Conservation (phyloP, 2,329 filamentous ascomycete species). For the Ceratocystis huliohia region DNA sequence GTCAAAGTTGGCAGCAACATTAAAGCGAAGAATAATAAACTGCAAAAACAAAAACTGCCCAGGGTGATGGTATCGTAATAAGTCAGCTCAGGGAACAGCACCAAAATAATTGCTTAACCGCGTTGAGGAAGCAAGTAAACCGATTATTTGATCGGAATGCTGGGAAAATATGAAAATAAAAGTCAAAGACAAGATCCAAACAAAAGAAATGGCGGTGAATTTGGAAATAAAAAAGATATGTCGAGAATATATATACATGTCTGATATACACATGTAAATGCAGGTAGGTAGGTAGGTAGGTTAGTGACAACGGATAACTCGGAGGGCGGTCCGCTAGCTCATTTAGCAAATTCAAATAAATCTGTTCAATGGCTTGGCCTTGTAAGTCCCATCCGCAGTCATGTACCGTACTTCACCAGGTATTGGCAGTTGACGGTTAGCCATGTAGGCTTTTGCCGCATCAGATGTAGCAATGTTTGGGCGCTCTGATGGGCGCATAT, state of each 20-base stretch:
- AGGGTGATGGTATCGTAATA: neutral
- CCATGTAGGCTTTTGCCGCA: neutral
- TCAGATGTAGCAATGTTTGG: neutral
- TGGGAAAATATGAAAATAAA: neutral
- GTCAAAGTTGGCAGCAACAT: neutral
- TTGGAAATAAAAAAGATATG: neutral
- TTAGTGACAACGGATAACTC: neutral
- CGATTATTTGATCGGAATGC: neutral
- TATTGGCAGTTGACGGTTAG: neutral
- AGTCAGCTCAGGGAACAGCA: neutral
- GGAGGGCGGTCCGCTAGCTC: too few species aligned
- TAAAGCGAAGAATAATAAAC: conserved; percentile 1
- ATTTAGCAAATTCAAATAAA: neutral
- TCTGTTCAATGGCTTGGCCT: conserved; percentile 4
- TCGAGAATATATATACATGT: conserved; percentile 1
- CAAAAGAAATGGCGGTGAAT: neutral
- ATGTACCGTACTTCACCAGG: neutral
- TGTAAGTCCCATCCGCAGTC: conserved; percentile 12
- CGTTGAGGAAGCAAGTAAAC: neutral
- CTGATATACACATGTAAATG: conserved; percentile 1
- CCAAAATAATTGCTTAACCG: neutral
- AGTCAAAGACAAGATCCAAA: neutral
- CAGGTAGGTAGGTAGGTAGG: neutral
- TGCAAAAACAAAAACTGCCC: neutral
- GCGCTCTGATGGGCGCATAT: neutral